Conservation (phyloP, 2,329 filamentous ascomycete genomes). For the Hymenoscyphus infarciens region DNA sequence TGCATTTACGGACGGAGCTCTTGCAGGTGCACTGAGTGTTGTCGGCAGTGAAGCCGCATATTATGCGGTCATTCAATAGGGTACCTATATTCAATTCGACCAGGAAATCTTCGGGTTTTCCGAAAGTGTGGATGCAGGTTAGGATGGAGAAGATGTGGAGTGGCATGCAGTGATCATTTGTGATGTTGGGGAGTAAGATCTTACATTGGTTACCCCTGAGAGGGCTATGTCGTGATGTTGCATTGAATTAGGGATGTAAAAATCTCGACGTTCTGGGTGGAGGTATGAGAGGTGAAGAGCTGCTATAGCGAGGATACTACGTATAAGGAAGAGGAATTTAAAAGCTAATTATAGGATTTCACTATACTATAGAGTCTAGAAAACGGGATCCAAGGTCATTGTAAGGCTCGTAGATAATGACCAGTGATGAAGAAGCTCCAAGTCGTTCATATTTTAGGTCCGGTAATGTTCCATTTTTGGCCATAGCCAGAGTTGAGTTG, state of each 20-base stretch:
- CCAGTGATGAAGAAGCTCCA: constrained; percentile 24
- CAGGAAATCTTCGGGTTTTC: constrained; percentile 35
- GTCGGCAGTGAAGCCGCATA: too few species aligned
- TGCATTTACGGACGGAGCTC: too few species aligned
- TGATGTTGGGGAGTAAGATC: constrained; percentile 34
- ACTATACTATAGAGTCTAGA: constrained; percentile 39
- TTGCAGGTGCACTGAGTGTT: too few species aligned
- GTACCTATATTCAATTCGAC: too few species aligned
- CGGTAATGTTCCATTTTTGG: constrained; percentile 13
- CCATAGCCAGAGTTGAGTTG: neutral
- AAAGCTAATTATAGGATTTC: constrained; percentile 42
- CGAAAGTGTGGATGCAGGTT: constrained; percentile 38
- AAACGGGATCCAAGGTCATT: constrained; percentile 39
- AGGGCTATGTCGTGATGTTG: constrained; percentile 36
- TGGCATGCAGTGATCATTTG: constrained; percentile 33
- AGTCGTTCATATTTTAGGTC: constrained; percentile 36
- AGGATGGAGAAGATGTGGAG: constrained; percentile 40
- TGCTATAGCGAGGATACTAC: constrained; percentile 45
- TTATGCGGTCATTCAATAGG: too few species aligned
- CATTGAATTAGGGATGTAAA: constrained; percentile 39
- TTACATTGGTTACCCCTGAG: constrained; percentile 32
- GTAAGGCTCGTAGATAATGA: constrained; percentile 42
- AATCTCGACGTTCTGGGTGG: constrained; percentile 35
- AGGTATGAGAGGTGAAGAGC: constrained; percentile 46
- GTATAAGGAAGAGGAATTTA: constrained; percentile 44